phyloP scores from a whole-genome alignment of 2,329 filamentous ascomycete species.

The Colletotrichum tamarilloi region DNA sequence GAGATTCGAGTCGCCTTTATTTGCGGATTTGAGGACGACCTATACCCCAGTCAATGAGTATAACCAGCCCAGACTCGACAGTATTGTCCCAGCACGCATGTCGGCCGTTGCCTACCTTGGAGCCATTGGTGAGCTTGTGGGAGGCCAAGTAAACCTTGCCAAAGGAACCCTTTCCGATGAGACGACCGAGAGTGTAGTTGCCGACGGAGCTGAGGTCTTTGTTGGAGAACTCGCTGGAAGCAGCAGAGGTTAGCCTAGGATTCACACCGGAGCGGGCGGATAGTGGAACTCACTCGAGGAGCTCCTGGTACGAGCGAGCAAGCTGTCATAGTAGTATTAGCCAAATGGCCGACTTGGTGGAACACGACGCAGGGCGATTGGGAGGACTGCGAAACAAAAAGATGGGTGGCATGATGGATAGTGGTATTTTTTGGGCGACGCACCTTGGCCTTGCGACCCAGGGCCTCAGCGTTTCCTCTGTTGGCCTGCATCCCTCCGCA shows the following conservation, averaged over 20 bases:
- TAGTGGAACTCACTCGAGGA: constrained; percentile 82
- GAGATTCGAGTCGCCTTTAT: constrained; percentile 94
- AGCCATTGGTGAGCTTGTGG: constrained; percentile 98
- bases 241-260: constrained; percentile 1
- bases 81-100: background rate
- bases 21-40: constrained; percentile 98
- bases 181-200: constrained; percentile 89
- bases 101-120: constrained; percentile 74
- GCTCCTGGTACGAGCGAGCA: constrained; percentile 94
- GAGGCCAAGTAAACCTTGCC: constrained; percentile 97
- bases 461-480: constrained; percentile 67
- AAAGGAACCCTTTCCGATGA: constrained; percentile 98
- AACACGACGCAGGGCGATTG: background rate
- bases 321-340: constrained; percentile 66
- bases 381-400: background rate
- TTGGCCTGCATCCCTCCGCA: constrained; percentile 61
- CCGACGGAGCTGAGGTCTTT: constrained; percentile 92
- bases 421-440: constrained; percentile 31
- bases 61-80: background rate
- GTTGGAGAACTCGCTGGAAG: constrained; percentile 86
- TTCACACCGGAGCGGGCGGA: background rate
- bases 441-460: constrained; percentile 72
- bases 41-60: constrained; percentile 49
- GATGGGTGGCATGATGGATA: background rate
- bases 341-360: background rate